A percentile compares a stretch with the other conserved stretches of the same genome.
These are phyloP conservation scores for Zymoseptoria brevis DNA, from an alignment of 2,329 filamentous ascomycete genomes.

Conservation along the genomic window DNA sequence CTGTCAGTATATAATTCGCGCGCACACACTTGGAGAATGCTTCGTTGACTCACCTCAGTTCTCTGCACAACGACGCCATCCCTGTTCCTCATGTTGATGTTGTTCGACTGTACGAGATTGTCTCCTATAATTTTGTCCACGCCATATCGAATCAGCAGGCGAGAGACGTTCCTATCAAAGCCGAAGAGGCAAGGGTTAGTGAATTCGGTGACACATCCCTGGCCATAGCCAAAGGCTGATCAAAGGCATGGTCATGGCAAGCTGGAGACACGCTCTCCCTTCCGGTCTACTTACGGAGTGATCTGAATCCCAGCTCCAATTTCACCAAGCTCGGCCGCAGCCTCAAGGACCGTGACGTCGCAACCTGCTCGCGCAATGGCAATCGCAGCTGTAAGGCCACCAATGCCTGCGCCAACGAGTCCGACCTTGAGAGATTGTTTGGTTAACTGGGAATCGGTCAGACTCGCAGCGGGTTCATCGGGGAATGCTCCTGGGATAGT, in stretches of 20 bases:
- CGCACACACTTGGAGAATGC: not conserved
- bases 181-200: not conserved
- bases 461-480: not conserved
- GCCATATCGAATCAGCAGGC: conserved; percentile 33
- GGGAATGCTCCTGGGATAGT: not conserved
- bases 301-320: conserved; percentile 22
- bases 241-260: not conserved
- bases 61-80: conserved; percentile 29
- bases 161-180: conserved; percentile 27
- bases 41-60: conserved; percentile 3
- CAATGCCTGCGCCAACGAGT: conserved; percentile 30
- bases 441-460: not conserved
- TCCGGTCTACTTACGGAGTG: conserved; percentile 4
- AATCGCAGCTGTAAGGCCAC: conserved; percentile 35
- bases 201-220: not conserved
- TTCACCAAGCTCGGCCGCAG: conserved; percentile 32
- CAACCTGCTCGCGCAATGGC: conserved; percentile 29
- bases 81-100: conserved; percentile 32
- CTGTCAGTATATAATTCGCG: not conserved
- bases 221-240: no score
- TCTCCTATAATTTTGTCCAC: conserved; percentile 35
- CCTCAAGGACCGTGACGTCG: conserved; percentile 34
- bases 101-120: conserved; percentile 33
- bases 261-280: not conserved
- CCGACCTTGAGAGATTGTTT: conserved; percentile 10